Evolutionary conservation across 305 asterid species (phyloP).

Genomic region (Fraxinus xanthoxyloides): DNA sequence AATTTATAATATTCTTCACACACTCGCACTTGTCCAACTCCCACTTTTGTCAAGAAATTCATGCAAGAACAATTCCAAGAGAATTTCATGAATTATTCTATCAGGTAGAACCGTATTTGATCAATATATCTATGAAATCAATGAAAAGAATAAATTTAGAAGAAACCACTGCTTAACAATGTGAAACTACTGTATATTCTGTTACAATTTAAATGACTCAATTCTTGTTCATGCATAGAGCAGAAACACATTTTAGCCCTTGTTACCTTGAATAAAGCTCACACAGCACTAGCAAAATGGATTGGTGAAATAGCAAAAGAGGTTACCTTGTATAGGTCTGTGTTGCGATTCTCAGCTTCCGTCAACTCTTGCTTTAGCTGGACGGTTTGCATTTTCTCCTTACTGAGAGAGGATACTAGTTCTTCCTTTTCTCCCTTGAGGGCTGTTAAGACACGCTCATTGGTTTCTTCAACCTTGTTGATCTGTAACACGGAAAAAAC

Average conservation of each 20-base stretch:
- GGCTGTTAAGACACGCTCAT: conserved; percentile 50
- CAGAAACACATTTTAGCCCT: background rate
- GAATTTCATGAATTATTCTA: background rate
- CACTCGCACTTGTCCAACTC: background rate
- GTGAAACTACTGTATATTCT: background rate
- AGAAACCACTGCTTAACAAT: background rate
- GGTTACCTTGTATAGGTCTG: conserved; percentile 81
- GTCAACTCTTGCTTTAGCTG: conserved; percentile 69
- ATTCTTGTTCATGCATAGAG: background rate
- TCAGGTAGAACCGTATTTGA: background rate
- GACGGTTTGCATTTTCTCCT: conserved; percentile 62
- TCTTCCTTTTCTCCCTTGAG: conserved; percentile 76
- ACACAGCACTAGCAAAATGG: conserved; percentile 4
- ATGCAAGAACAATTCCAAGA: background rate
- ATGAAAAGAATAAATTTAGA: background rate
- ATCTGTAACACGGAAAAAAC: conserved; percentile 39
- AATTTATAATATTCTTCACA: too few species aligned
- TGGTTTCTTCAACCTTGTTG: conserved; percentile 60
- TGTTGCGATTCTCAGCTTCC: conserved; percentile 68
- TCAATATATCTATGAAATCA: background rate
- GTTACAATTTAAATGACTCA: background rate
- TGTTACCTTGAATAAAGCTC: background rate
- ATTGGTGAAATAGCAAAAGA: conserved; percentile 20
- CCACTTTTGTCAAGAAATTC: background rate
- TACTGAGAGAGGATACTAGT: conserved; percentile 62